Base-by-base conservation (phyloP, 768 basidiomycete genomes). In the Boletales sp. region DNA sequence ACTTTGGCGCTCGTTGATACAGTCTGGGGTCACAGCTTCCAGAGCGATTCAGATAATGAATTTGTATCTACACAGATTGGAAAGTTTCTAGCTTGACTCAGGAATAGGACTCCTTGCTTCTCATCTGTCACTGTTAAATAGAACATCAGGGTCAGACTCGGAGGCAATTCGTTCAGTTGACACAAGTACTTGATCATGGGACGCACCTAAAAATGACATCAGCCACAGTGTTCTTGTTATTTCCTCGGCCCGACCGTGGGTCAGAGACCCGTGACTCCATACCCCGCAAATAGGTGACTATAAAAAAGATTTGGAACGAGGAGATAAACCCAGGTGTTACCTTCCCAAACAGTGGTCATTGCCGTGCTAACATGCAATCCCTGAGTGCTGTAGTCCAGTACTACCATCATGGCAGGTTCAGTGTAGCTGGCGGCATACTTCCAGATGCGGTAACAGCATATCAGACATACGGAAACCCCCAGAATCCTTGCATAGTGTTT, bases 361-460 rank as follows among this genome's bases (percentile, higher is more conserved):
- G 25, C 25, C 25, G 25, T 28, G 5, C 25, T 33, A 47, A 42
- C 15, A 58, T 55, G 57, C 28, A 55, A 45, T 18, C 57, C n/a
- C 34, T 36, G 11, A 51, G 53, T 30, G 57, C 44, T 39, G 57
- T 41, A 28, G 78, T 73, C 6, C 70, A 77, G 54, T 76, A 73
- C 60, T 74, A 80, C 54, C 77, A 74, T 52, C 81, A 83, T 50
- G 81, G 81, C 13, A 75, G 80, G n/a, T 76, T 82, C 61, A 68
- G 54, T 15, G 71, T 80, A 25, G 60, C 73, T 39, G 80, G 81
- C 13, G 80, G 81, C 19, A 65, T 77, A 5, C 63, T 83, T 28
- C 80, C 81, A 9, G 73, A 81, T 54, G 80, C 81, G 9, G 58
- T 81, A 39, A 82, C 81, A 9, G 81, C 81, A 19, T 82, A 77